Percentiles rank a stretch among this genome's conserved stretches.
phyloP scores from a whole-genome alignment of 495 filamentous ascomycete species.

The Aspergillus nidulans region DNA sequence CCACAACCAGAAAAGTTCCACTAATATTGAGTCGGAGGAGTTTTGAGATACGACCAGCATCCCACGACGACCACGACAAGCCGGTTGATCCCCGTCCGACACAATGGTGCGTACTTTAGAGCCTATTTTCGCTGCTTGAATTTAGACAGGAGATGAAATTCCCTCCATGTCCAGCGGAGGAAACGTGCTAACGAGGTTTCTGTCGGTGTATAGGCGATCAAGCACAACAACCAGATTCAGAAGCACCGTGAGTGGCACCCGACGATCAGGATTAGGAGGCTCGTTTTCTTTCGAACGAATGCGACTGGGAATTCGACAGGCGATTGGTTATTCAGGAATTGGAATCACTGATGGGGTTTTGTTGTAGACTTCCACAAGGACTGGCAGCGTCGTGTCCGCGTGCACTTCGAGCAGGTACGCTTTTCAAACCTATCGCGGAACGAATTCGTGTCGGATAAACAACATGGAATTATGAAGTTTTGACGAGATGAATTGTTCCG shows the following conservation, averaged over 20 bases:
- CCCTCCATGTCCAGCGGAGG: not conserved
- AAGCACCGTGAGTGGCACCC: constrained; percentile 76
- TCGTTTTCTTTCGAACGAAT: not conserved
- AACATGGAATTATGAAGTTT: not conserved
- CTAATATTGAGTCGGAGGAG: constrained; percentile 30
- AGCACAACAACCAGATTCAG: constrained; percentile 98
- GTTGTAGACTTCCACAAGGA: constrained; percentile 96
- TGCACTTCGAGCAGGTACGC: constrained; percentile 98
- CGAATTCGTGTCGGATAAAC: not conserved
- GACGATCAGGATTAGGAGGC: constrained; percentile 3
- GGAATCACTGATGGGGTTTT: constrained; percentile 27
- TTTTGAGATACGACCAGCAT: constrained; percentile 50
- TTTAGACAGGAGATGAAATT: constrained; percentile 1
- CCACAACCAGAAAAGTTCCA: constrained; percentile 43
- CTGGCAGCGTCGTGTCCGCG: constrained; percentile 97
- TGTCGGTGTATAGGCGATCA: constrained; percentile 72
- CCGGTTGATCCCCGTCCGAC: constrained; percentile 58
- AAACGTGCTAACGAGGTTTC: constrained; percentile 27
- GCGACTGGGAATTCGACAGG: constrained; percentile 12
- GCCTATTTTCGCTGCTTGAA: constrained; percentile 1
- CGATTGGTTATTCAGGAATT: constrained; percentile 14
- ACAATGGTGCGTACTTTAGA: constrained; percentile 54
- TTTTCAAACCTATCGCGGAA: constrained; percentile 15
- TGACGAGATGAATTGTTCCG: constrained; percentile 7
- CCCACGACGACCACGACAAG: constrained; percentile 41